Base-by-base conservation (phyloP, 805 yeast genomes). In the Wickerhamiella vanderwaltii region DNA sequence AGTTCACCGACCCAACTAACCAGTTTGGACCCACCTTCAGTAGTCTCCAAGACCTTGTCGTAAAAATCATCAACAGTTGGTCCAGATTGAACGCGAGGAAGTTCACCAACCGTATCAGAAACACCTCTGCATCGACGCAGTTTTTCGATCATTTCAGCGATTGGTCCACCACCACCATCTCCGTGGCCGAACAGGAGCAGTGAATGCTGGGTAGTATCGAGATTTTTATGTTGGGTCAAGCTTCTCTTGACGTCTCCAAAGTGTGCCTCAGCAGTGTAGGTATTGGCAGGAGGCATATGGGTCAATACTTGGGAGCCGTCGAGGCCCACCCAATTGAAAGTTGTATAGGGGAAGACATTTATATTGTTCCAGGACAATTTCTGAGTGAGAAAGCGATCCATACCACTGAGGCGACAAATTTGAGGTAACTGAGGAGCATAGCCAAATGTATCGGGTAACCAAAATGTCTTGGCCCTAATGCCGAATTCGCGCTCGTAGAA, bases 131-230 rank as follows among this genome's bases (percentile, higher is more conserved):
- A 79, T 52, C 97, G 76, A 56, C 97, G 75, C 55, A 88, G 68
- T 58, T 85, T 87, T 57, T 91, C 97, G 48, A 88, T 54, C 94
- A 86, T 87, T 55, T 83, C 94, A 29, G 82, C 81, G 3, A 84
- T 78, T 35, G 98, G 97, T 6, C 98, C 98, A 49, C 98, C 98
- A 47, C 98, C 98, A 52, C 98, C 98, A 58, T 88, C 98, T 54
- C 98, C 98, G 53, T 81, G 78, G 29, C 98, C 98, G 53, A 73
- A 91, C 32, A 86, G 65, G 55, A 91, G 64, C 51, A 88, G 65
- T 0, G 94, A 88, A 7, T 82, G 75, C 46, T 82, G 88, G 43
- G 78, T 86, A 47, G 77, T 74, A 44, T 85, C 77, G 49, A 82
- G 64, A 53, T 87, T 84, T 63, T 87, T 82, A 63, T 91, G 94